These are phyloP conservation scores for Ophiostoma himal-ulmi DNA, from an alignment of 2,329 filamentous ascomycete genomes.

Conservation along the genomic window DNA sequence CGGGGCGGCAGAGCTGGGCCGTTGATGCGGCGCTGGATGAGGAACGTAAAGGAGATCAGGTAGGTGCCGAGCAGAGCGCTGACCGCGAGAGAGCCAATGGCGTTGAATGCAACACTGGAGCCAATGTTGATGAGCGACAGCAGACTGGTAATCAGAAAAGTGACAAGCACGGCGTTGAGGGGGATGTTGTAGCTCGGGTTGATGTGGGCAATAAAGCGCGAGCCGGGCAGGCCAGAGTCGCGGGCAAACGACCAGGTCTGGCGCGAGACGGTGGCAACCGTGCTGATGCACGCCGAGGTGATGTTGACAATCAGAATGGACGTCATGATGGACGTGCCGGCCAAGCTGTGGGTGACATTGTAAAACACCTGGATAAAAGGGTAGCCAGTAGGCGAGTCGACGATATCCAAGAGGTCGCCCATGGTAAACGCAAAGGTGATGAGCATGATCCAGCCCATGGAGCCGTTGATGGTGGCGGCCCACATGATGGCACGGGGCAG, in stretches of 20 bases:
- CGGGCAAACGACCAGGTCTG: slow-evolving; percentile 51
- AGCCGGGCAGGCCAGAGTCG: slow-evolving; percentile 39
- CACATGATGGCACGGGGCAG: slow-evolving; percentile 38
- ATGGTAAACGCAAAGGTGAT: slow-evolving; percentile 37
- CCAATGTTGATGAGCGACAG: slow-evolving; percentile 48
- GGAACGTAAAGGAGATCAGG: slow-evolving; percentile 42
- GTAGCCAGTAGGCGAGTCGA: slow-evolving; percentile 42
- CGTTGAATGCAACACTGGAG: slow-evolving; percentile 47
- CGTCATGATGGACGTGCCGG: slow-evolving; percentile 46
- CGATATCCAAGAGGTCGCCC: slow-evolving; percentile 28
- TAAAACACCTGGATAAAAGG: slow-evolving; percentile 56
- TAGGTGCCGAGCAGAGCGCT: slow-evolving; percentile 48
- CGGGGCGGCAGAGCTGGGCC: slow-evolving; percentile 36
- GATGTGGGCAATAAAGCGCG: slow-evolving; percentile 36
- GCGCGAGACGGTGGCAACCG: slow-evolving; percentile 52
- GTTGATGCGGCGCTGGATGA: slow-evolving; percentile 40
- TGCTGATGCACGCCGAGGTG: slow-evolving; percentile 45
- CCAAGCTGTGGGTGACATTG: slow-evolving; percentile 43
- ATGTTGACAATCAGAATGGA: slow-evolving; percentile 45
- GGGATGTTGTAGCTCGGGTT: slow-evolving; percentile 36
- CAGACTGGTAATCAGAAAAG: slow-evolving; percentile 40
- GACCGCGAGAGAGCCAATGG: slow-evolving; percentile 47
- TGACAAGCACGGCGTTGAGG: slow-evolving; percentile 43
- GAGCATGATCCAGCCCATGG: slow-evolving; percentile 36
- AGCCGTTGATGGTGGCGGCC: slow-evolving; percentile 33